Conservation (phyloP, 179 eudicot genomes). For the Monotropa hypopitys region DNA sequence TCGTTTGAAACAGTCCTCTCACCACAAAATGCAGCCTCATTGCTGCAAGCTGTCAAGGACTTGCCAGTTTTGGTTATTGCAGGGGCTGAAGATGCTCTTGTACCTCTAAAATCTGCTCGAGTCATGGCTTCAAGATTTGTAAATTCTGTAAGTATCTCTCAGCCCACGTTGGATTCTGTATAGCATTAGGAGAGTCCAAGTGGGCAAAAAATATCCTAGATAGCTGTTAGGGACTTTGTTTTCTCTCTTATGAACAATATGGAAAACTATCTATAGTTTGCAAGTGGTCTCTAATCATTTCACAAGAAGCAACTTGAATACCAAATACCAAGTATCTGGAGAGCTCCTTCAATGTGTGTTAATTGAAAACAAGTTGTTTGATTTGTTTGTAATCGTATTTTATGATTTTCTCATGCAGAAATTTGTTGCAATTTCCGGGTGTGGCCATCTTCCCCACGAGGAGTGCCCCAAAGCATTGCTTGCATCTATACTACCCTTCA, state of each 20-base stretch:
- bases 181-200: neutral
- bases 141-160: conserved; percentile 60
- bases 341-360: neutral
- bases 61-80: conserved; percentile 72
- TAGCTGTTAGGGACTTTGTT: neutral
- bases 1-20: conserved; percentile 68
- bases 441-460: conserved; percentile 98
- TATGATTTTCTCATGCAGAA: conserved; percentile 41
- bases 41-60: conserved; percentile 55
- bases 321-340: neutral
- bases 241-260: neutral
- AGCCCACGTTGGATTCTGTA: neutral
- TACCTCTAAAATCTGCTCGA: conserved; percentile 59
- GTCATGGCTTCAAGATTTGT: conserved; percentile 71
- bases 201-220: neutral
- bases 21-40: conserved; percentile 38
- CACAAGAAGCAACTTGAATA: neutral
- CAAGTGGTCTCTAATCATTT: too few relatives aligned
- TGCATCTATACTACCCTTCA: conserved; percentile 77
- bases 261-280: too few relatives aligned
- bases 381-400: neutral
- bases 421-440: conserved; percentile 85
- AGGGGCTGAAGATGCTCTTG: conserved; percentile 84
- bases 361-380: too few relatives aligned
- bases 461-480: conserved; percentile 96